Base-by-base conservation (phyloP, 805 yeast species). In the Priceomyces castillae region DNA sequence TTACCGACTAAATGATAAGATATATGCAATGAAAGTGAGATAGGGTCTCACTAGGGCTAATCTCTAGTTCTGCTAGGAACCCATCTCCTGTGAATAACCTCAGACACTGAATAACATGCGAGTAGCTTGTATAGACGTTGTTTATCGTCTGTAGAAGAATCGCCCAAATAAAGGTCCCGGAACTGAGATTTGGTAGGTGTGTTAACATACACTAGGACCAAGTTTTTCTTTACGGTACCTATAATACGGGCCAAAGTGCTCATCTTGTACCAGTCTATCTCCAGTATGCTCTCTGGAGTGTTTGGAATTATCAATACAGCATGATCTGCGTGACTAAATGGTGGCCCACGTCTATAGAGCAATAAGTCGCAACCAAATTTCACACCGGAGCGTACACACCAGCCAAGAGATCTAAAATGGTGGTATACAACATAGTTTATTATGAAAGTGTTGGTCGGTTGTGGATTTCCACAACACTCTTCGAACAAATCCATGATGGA, bases 321-420 rank as follows among this genome's bases (percentile, higher is more conserved):
- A 61, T 80, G 87, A 58, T 90, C 96, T 0, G 99, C 97, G 60
- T 94, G 99, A 40, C 84, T 81, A 60, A 90, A 89, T 1, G 97
- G 97, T 7, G 98, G 99, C 0, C 99, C 99, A 45, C 92, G 72
- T 42, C 84, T 80, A 61, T 94, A 94, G 4, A 94, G 69, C 7
- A 94, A 65, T 62, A 71, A 84, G 54, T 90, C 95, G n/a, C 86
- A 77, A 2, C 97, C 96, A 62, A 94, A 94, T 62, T 94, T 94
- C 44, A 90, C 78, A 0, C 98, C 99, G 0, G 90, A 79, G 46
- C 95, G 74, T 2, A 84, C 94, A 69, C 97, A 92, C 97, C 98
- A 94, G 0, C 97, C 97, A 19, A 80, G 73, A 0, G 96, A 82
- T 41, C 95, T 74, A 64, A 81, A 90, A 59, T 92, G 90, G 57